phyloP scores from a whole-genome alignment of 129 eudicot species.

The Calendula officinalis region DNA sequence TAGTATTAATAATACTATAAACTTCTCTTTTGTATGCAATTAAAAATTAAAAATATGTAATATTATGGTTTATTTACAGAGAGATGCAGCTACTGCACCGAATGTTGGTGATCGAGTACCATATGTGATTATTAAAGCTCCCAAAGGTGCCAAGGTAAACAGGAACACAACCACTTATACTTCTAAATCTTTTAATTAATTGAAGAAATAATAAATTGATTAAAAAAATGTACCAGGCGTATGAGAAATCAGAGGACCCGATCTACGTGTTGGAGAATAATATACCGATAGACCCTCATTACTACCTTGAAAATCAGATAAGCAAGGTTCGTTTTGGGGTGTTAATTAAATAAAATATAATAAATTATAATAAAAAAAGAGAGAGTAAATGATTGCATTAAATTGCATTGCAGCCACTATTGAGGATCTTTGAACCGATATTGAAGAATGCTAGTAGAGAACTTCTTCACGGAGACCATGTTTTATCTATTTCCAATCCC shows the following conservation, averaged over 20 bases:
- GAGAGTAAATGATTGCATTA: conserved; percentile 15
- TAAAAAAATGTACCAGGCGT: conserved; percentile 53
- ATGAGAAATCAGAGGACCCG: conserved; percentile 96
- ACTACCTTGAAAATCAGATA: conserved; percentile 96
- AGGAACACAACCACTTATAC: not conserved
- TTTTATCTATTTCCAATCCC: conserved; percentile 86
- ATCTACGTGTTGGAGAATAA: conserved; percentile 89
- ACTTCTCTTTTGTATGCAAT: not conserved
- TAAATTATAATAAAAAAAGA: too few relatives aligned
- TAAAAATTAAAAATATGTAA: not conserved
- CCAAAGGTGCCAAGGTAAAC: conserved; percentile 95
- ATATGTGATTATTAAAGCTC: conserved; percentile 88
- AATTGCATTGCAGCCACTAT: conserved; percentile 62
- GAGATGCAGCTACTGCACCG: conserved; percentile 99
- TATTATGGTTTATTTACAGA: conserved; percentile 37
- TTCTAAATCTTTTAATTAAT: conserved; percentile 8
- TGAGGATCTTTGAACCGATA: conserved; percentile 95
- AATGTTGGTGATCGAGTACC: conserved; percentile 98
- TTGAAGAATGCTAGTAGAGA: conserved; percentile 88
- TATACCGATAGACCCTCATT: conserved; percentile 91
- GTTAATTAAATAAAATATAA: not conserved
- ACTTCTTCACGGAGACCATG: conserved; percentile 90
- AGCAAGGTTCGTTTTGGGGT: conserved; percentile 58
- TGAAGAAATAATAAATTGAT: conserved; percentile 24
- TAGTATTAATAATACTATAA: not conserved